Evolutionary conservation across 1,284 basidiomycete species (phyloP).

Genomic region (Coniferiporia sulphurascens): DNA sequence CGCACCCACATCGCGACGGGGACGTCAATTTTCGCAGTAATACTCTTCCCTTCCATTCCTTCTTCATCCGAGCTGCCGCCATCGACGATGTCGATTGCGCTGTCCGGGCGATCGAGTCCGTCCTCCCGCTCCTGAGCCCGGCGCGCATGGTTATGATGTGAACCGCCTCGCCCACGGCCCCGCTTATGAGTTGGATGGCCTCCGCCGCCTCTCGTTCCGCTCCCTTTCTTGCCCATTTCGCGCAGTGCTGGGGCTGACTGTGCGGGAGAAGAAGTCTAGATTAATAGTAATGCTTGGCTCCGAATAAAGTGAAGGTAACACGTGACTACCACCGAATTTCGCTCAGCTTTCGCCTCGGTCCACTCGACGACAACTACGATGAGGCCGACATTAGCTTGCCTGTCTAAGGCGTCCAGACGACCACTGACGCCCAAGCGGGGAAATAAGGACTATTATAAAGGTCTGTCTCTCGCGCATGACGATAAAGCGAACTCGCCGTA

Average conservation of each 20-base stretch:
- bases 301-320: background rate
- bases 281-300: background rate
- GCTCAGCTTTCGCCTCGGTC: background rate
- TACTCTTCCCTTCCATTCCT: slow-evolving; percentile 34
- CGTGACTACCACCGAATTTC: slow-evolving; percentile 1
- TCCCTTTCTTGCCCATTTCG: slow-evolving; percentile 40
- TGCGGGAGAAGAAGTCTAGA: background rate
- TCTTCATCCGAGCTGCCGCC: slow-evolving; percentile 24
- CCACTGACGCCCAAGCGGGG: slow-evolving; percentile 79
- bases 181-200: background rate
- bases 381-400: slow-evolving; percentile 60
- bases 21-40: slow-evolving; percentile 44
- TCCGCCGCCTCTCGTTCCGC: slow-evolving; percentile 25
- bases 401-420: slow-evolving; percentile 76
- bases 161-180: slow-evolving; percentile 27
- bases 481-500: background rate
- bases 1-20: slow-evolving; percentile 89
- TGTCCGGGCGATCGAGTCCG: slow-evolving; percentile 39
- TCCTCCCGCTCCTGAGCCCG: slow-evolving; percentile 23
- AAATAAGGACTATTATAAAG: slow-evolving; percentile 95
- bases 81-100: slow-evolving; percentile 39
- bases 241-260: background rate
- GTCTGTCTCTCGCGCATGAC: slow-evolving; percentile 33
- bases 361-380: slow-evolving; percentile 34
- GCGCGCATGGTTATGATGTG: slow-evolving; percentile 23